Evolutionary conservation across 495 filamentous ascomycete species (phyloP), one percentile per base, ranked within the genome.

Genomic region (Hypoxylon fuscum): DNA sequence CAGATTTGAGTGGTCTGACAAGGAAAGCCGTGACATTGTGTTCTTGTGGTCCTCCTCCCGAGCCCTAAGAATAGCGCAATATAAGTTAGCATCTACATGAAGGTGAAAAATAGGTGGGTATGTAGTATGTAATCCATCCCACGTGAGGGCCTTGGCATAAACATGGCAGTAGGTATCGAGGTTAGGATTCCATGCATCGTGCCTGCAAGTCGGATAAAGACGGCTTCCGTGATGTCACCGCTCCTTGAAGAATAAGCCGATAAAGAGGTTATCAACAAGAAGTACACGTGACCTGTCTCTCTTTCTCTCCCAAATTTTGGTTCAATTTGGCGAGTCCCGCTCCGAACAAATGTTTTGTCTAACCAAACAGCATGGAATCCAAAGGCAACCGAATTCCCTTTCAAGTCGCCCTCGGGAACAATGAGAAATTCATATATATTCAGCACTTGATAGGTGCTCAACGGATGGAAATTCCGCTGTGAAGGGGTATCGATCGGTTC

Each of bases 11-110:
- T 1, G 93, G 93, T 42, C 94, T 89, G 37, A 97, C 89, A 1
- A 98, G 85, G 31, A 97, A 83, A 8, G 92, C 92, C 2, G 95
- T 97, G 2, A 93, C 88, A 66, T 91, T 90, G 68, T 92, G 87
- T 78, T 98, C 95, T 62, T 84, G 84, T 8, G 95, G 95, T 23
- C 95, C 95, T 64, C 95, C 95, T 47, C 91, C 92, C 23, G 91
- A 87, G 50, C 95, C 95, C 93, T 97, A 73, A 25, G 67, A 51
- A 29, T 47, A 47, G 41, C 58, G 55, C 59, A 47, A 51, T 55
- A 55, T 47, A 48, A n/a, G 55, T 78, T 61, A 72, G 72, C 46
- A 62, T 47, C 8, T 40, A 42, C 21, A 57, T 5, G 4, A 1
- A 34, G 18, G 15, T 37, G 4, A 9, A 22, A 50, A 34, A 41